phyloP scores from a whole-genome alignment of 2,329 filamentous ascomycete genomes.

The Ascocoryne sarcoides region DNA sequence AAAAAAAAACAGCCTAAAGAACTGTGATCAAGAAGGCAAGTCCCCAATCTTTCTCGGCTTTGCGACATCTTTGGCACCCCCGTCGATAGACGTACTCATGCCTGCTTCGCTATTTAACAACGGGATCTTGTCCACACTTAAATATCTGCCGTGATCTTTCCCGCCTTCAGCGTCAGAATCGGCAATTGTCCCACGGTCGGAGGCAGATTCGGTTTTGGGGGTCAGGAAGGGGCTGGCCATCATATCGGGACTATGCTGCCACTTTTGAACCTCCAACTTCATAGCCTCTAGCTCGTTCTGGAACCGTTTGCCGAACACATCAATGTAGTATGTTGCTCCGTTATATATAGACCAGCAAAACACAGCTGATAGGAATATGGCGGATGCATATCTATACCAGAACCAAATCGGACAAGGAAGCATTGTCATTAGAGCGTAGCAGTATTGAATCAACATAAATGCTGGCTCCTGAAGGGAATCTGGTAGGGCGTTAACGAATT shows the following conservation, averaged over 20 bases:
- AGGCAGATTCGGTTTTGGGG: constrained; percentile 25
- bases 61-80: constrained; percentile 36
- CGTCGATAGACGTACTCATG: constrained; percentile 36
- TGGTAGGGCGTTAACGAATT: constrained; percentile 72
- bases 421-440: constrained; percentile 87
- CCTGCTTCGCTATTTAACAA: constrained; percentile 41
- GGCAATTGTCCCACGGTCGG: constrained; percentile 12
- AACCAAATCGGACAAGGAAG: constrained; percentile 94
- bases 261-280: constrained; percentile 80
- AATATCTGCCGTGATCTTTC: constrained; percentile 9
- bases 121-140: constrained; percentile 46
- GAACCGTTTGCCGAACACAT: constrained; percentile 93
- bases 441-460: constrained; percentile 95
- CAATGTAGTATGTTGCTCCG: constrained; percentile 94
- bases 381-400: constrained; percentile 73
- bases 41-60: constrained; percentile 38
- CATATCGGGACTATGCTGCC: constrained; percentile 58
- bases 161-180: constrained; percentile 9
- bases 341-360: constrained; percentile 96
- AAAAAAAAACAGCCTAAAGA: too few relatives aligned
- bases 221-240: constrained; percentile 32
- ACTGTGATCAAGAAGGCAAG: constrained; percentile 16
- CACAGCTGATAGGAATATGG: constrained; percentile 67
- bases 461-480: constrained; percentile 69
- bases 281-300: constrained; percentile 90